Conservation (phyloP, 2,329 filamentous ascomycete species). For the Whalleya microplaca region DNA sequence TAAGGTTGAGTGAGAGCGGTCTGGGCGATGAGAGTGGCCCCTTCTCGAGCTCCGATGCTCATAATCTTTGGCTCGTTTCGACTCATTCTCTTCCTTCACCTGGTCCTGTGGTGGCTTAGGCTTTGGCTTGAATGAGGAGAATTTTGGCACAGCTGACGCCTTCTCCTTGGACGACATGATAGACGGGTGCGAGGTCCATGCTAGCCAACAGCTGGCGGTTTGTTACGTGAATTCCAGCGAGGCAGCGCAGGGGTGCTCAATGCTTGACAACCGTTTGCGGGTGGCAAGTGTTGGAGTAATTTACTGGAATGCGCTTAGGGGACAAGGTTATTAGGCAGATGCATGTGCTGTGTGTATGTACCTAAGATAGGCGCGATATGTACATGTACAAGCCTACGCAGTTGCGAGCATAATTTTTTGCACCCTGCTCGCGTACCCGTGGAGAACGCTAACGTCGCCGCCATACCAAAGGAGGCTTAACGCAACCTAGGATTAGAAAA, state of each 20-base stretch:
- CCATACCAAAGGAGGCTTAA: no score
- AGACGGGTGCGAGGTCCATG: constrained; percentile 3
- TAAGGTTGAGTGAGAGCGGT: constrained; percentile 3
- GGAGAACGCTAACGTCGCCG: no score
- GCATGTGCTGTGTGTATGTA: no score
- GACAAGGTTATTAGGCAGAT: no score
- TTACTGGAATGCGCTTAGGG: no score
- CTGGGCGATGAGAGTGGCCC: constrained; percentile 6
- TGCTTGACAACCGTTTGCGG: not conserved
- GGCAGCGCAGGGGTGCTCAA: not conserved
- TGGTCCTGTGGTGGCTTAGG: constrained; percentile 15
- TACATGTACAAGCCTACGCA: no score
- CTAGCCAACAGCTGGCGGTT: not conserved
- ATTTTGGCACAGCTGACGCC: constrained; percentile 62
- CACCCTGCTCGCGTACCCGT: no score
- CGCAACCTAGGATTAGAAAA: no score
- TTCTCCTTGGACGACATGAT: constrained; percentile 32
- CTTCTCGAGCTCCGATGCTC: constrained; percentile 2
- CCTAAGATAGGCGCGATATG: no score
- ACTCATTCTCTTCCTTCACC: constrained; percentile 17
- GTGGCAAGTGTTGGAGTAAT: not conserved
- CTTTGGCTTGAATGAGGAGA: constrained; percentile 72
- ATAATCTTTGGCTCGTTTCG: constrained; percentile 6
- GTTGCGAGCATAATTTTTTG: no score
- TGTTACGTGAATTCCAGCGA: no score